These are phyloP conservation scores for Monosiga brevicollis DNA, from an alignment of 78 protist species.

Conservation along the genomic window DNA sequence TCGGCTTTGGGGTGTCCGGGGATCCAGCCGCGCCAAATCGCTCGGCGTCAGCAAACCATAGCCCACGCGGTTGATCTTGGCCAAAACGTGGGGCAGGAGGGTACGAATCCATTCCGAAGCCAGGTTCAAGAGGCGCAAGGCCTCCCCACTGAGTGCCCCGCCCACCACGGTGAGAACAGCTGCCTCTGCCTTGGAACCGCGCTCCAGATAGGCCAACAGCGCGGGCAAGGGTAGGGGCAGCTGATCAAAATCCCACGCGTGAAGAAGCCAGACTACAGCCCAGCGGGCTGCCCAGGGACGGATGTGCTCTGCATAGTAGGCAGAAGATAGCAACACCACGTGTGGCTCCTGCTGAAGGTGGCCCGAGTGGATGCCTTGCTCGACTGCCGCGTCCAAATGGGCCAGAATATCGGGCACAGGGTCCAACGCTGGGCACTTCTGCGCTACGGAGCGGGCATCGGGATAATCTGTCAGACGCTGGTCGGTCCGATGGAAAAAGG, in stretches of 20 bases:
- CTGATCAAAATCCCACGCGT: neutral
- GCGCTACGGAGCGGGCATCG: neutral
- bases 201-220: slow-evolving; percentile 7
- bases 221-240: neutral
- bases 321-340: slow-evolving; percentile 29
- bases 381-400: neutral
- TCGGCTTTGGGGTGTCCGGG: slow-evolving; percentile 23
- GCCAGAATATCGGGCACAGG: too few relatives aligned
- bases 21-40: slow-evolving; percentile 15
- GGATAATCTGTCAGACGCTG: neutral
- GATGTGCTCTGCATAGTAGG: slow-evolving; percentile 31
- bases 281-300: slow-evolving; percentile 33
- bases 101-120: slow-evolving; percentile 24
- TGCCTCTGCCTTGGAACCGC: neutral
- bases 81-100: slow-evolving; percentile 35
- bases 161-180: neutral
- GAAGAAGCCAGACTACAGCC: slow-evolving; percentile 35
- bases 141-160: neutral
- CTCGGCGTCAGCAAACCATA: slow-evolving; percentile 36
- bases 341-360: slow-evolving; percentile 45
- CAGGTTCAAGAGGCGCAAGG: slow-evolving; percentile 35
- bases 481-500: slow-evolving; percentile 8
- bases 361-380: neutral
- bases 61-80: slow-evolving; percentile 50
- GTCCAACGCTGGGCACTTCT: neutral